Evolutionary conservation across 805 yeast genomes (phyloP).

Genomic region (Pichia exigua): DNA sequence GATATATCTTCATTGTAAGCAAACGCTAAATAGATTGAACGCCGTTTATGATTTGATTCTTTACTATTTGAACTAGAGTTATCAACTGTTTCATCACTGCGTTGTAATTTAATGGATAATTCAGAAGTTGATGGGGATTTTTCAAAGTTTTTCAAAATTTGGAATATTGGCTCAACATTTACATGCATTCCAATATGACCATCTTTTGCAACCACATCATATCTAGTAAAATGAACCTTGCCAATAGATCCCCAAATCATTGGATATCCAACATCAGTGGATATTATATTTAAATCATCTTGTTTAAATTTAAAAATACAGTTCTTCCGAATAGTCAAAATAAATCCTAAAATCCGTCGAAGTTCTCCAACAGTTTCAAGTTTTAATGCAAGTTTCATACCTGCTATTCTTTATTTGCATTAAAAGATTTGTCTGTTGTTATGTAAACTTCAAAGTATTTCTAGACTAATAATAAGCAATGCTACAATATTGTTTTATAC

Average conservation of each 20-base stretch:
- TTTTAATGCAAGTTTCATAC: conserved; percentile 24
- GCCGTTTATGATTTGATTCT: conserved; percentile 18
- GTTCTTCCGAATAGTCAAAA: conserved; percentile 40
- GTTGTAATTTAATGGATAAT: conserved; percentile 41
- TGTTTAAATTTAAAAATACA: conserved; percentile 53
- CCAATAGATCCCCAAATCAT: conserved; percentile 61
- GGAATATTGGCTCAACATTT: conserved; percentile 51
- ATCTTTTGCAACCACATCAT: conserved; percentile 45
- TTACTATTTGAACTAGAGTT: conserved; percentile 28
- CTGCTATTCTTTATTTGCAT: not conserved
- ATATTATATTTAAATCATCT: conserved; percentile 40
- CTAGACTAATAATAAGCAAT: too few relatives aligned
- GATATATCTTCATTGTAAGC: conserved; percentile 42
- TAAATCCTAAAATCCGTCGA: conserved; percentile 19
- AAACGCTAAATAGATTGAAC: conserved; percentile 44
- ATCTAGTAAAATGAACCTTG: conserved; percentile 37
- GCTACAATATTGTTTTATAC: too few relatives aligned
- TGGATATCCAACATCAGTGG: conserved; percentile 48
- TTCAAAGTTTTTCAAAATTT: conserved; percentile 51
- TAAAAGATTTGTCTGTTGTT: not conserved
- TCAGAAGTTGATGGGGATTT: conserved; percentile 41
- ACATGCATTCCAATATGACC: conserved; percentile 53
- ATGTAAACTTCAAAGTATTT: too few relatives aligned
- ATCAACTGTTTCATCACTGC: conserved; percentile 1
- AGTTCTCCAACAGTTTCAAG: conserved; percentile 19